These are phyloP conservation scores for Ottelia alismoides DNA, from an alignment of 106 monocot species.

Conservation along the genomic window DNA sequence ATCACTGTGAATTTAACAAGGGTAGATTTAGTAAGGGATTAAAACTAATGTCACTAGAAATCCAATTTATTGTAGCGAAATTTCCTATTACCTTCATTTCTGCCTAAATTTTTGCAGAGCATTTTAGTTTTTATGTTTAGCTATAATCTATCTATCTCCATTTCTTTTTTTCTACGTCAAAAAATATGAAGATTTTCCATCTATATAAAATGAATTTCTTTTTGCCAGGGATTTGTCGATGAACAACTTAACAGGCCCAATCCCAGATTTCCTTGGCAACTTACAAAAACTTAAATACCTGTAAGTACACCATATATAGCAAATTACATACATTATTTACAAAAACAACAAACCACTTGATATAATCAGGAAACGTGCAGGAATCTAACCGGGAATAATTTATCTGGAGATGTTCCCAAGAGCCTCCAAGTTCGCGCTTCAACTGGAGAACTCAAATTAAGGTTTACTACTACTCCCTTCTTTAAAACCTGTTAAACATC, in stretches of 20 bases:
- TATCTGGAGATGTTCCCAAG: neutral
- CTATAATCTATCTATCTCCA: no score
- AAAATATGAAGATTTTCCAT: no score
- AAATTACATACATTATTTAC: neutral
- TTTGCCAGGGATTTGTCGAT: conserved; percentile 5
- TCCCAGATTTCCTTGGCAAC: neutral
- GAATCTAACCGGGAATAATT: conserved; percentile 2
- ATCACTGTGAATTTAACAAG: no score
- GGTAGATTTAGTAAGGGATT: no score
- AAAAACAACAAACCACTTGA: neutral
- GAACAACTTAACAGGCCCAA: neutral
- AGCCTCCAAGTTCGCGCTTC: neutral
- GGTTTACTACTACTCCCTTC: neutral
- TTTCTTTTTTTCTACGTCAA: no score
- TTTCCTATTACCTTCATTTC: no score
- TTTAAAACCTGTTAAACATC: neutral
- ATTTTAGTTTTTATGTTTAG: no score
- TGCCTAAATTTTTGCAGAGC: no score
- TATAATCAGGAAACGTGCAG: neutral
- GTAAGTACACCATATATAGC: neutral
- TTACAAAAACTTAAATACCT: neutral
- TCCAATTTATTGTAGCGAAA: no score
- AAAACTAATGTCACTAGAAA: no score
- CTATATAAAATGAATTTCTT: no score
- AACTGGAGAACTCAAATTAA: neutral